Conservation (phyloP, 495 filamentous ascomycete species). For the Penicillium pulvis region DNA sequence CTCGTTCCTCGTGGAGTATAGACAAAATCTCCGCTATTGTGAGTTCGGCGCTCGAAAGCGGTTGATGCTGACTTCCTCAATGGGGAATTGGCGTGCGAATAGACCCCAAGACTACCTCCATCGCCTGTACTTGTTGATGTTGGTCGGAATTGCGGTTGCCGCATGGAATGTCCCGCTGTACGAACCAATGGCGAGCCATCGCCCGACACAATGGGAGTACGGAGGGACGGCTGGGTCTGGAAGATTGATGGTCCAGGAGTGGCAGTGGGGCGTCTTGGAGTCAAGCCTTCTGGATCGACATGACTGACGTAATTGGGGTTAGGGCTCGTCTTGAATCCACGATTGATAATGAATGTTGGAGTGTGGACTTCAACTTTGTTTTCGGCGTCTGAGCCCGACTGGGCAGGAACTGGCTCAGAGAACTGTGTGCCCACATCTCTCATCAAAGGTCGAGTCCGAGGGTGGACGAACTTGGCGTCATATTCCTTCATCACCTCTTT, state of each 20-base stretch:
- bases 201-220: slow-evolving; percentile 47
- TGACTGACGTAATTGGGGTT: slow-evolving; percentile 86
- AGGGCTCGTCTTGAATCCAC: slow-evolving; percentile 81
- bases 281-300: slow-evolving; percentile 66
- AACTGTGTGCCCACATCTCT: slow-evolving; percentile 85
- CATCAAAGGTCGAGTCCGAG: slow-evolving; percentile 75
- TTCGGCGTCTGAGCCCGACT: slow-evolving; percentile 48
- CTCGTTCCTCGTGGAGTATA: slow-evolving; percentile 44
- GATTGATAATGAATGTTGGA: slow-evolving; percentile 74
- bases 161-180: slow-evolving; percentile 48
- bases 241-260: slow-evolving; percentile 34
- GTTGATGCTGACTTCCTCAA: slow-evolving; percentile 64
- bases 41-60: slow-evolving; percentile 42
- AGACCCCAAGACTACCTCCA: slow-evolving; percentile 81
- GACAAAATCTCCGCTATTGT: slow-evolving; percentile 39
- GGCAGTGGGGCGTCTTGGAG: slow-evolving; percentile 34
- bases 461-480: slow-evolving; percentile 92
- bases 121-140: slow-evolving; percentile 51
- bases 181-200: slow-evolving; percentile 56
- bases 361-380: slow-evolving; percentile 70
- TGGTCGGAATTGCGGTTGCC: slow-evolving; percentile 59
- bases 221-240: slow-evolving; percentile 31
- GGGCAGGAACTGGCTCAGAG: slow-evolving; percentile 40
- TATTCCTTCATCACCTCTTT: slow-evolving; percentile 95
- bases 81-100: slow-evolving; percentile 78